phyloP scores from a whole-genome alignment of 495 filamentous ascomycete species.

The Glutinoglossum americanum region DNA sequence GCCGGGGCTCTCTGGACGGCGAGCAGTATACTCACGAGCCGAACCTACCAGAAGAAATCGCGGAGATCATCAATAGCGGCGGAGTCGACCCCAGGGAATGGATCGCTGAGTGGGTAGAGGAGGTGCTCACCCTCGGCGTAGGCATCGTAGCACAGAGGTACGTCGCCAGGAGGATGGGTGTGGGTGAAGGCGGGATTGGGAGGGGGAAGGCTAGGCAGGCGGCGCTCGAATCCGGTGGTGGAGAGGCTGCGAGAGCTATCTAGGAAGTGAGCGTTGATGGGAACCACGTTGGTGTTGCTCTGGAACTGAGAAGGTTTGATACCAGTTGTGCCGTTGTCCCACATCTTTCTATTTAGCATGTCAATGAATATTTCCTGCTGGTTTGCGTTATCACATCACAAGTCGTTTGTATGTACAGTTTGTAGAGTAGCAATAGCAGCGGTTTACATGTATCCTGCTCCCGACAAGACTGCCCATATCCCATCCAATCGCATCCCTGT shows the following conservation, averaged over 20 bases:
- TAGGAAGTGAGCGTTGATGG: slow-evolving; percentile 3
- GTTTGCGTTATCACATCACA: no score
- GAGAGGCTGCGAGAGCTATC: slow-evolving; percentile 62
- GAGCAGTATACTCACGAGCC: slow-evolving; percentile 9
- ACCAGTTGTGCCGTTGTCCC: neutral
- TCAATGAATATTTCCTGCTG: no score
- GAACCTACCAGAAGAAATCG: slow-evolving; percentile 56
- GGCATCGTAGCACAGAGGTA: slow-evolving; percentile 90
- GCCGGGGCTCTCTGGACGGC: slow-evolving; percentile 8
- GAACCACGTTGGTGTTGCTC: neutral
- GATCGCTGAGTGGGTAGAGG: slow-evolving; percentile 95
- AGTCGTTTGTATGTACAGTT: no score
- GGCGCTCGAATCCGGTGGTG: slow-evolving; percentile 48
- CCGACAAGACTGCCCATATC: no score
- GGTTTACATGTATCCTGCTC: no score
- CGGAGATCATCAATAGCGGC: slow-evolving; percentile 66
- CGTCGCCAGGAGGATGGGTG: slow-evolving; percentile 85
- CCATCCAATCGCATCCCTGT: no score
- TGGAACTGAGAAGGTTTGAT: no score
- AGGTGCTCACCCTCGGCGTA: slow-evolving; percentile 53
- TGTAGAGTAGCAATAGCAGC: no score
- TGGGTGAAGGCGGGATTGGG: slow-evolving; percentile 66
- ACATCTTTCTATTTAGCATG: no score
- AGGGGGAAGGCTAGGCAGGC: slow-evolving; percentile 62
- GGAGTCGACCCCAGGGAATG: slow-evolving; percentile 91